Conservation (phyloP, 2,329 filamentous ascomycete species). For the Trichoderma sp. region DNA sequence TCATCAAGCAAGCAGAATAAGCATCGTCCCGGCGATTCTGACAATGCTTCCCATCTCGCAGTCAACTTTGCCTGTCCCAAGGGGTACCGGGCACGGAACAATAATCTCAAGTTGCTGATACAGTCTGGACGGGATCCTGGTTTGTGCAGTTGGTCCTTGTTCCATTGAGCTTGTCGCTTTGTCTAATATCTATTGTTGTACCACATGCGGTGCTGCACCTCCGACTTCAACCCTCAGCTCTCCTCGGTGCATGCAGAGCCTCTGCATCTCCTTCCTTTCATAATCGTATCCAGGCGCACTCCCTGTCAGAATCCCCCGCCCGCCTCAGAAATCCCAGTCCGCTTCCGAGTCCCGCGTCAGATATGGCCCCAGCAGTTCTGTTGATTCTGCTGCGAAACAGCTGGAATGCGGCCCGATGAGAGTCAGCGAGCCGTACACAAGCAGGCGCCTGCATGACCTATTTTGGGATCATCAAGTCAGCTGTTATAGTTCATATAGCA, state of each 20-base stretch:
- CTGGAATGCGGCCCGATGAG: conserved; percentile 50
- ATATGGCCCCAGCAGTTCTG: conserved; percentile 49
- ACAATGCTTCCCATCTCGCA: not conserved
- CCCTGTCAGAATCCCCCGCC: not conserved
- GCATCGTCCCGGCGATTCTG: not conserved
- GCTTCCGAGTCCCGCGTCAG: conserved; percentile 47
- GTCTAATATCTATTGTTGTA: not conserved
- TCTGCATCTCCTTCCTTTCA: not conserved
- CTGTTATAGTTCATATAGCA: not conserved
- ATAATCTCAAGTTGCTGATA: not conserved
- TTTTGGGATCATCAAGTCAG: conserved; percentile 9
- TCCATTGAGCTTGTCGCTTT: not conserved
- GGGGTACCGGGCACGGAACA: not conserved
- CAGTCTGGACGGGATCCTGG: conserved; percentile 13
- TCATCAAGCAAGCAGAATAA: not conserved
- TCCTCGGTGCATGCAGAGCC: not conserved
- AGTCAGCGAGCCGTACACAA: conserved; percentile 51
- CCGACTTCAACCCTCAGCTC: not conserved
- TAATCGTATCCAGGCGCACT: not conserved
- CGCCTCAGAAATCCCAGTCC: conserved; percentile 43
- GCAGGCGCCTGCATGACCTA: conserved; percentile 47
- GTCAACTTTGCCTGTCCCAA: not conserved
- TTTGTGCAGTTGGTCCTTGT: conserved; percentile 3
- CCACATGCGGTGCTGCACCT: not conserved
- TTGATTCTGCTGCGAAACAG: conserved; percentile 48